Percentiles rank a stretch among this genome's conserved stretches.
Evolutionary conservation across 1,284 basidiomycete species (phyloP).

Genomic region (Malassezia sympodialis): DNA sequence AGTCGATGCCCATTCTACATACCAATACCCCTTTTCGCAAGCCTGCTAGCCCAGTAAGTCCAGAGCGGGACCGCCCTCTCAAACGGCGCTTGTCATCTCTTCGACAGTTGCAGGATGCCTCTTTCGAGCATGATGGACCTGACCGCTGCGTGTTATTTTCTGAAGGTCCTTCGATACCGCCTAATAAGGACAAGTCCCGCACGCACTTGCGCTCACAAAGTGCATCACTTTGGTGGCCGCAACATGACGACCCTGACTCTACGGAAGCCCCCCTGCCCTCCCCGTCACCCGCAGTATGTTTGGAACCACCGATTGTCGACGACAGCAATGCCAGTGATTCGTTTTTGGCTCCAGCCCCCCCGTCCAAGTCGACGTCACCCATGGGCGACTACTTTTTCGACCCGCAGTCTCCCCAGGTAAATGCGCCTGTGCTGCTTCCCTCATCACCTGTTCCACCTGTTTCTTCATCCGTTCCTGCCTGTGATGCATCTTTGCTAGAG

Average conservation of each 20-base stretch:
- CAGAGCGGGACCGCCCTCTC: slow-evolving; percentile 3
- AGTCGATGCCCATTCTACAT: slow-evolving; percentile 9
- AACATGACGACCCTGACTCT: neutral
- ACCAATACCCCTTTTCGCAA: neutral
- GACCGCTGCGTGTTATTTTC: neutral
- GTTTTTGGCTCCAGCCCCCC: neutral
- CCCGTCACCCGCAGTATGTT: neutral
- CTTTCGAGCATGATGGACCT: neutral
- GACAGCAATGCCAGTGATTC: slow-evolving; percentile 5
- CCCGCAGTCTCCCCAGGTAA: slow-evolving; percentile 32
- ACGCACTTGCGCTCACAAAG: slow-evolving; percentile 11
- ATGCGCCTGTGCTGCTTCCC: neutral
- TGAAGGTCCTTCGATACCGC: neutral
- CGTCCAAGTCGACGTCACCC: slow-evolving; percentile 4
- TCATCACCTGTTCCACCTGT: neutral
- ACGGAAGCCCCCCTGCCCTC: neutral
- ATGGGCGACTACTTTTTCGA: slow-evolving; percentile 40
- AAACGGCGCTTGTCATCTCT: slow-evolving; percentile 14
- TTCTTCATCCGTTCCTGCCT: neutral
- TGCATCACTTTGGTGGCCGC: slow-evolving; percentile 6
- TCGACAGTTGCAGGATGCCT: slow-evolving; percentile 7
- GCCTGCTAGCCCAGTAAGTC: neutral
- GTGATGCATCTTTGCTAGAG: neutral
- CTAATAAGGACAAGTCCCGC: neutral
- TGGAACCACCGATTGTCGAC: neutral